phyloP scores from a whole-genome alignment of 768 basidiomycete species.

The Rhodotorula graminis region DNA sequence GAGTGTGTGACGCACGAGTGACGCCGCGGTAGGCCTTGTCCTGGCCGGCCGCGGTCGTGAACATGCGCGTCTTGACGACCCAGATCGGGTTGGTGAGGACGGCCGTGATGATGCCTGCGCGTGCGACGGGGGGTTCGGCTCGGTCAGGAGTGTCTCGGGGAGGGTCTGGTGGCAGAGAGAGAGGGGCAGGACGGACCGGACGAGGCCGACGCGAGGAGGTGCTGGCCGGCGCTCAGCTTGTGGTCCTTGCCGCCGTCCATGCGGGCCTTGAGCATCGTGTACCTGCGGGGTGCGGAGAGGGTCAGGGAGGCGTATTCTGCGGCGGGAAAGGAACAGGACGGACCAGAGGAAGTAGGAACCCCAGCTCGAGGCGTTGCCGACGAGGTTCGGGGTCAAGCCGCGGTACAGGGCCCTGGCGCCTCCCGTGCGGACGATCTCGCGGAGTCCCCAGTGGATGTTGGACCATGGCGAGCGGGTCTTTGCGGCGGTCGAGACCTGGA shows the following conservation, averaged over 20 bases:
- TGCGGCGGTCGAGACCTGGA: constrained; percentile 77
- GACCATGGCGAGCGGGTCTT: constrained; percentile 52
- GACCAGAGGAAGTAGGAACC: constrained; percentile 97
- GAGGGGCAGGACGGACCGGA: constrained; percentile 65
- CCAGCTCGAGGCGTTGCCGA: constrained; percentile 94
- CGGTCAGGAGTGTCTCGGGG: constrained; percentile 9
- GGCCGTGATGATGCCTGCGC: constrained; percentile 80
- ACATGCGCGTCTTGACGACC: constrained; percentile 97
- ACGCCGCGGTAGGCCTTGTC: constrained; percentile 64
- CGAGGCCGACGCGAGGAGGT: constrained; percentile 86
- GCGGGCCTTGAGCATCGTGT: constrained; percentile 79
- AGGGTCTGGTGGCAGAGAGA: constrained; percentile 2
- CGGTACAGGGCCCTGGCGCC: constrained; percentile 81
- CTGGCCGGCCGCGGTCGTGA: constrained; percentile 66
- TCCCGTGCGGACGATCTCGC: constrained; percentile 66
- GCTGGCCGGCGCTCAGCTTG: constrained; percentile 68
- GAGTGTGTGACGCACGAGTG: constrained; percentile 29
- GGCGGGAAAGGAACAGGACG: not conserved
- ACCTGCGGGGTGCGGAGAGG: constrained; percentile 54
- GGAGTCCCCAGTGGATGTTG: constrained; percentile 70
- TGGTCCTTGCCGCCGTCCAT: constrained; percentile 62
- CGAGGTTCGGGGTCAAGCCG: constrained; percentile 82
- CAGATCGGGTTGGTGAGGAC: constrained; percentile 95
- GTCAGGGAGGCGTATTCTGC: not conserved
- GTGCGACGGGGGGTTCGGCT: not conserved